These are phyloP conservation scores for Urostyla sp. DNA, from an alignment of 73 alveolate species.

Conservation along the genomic window DNA sequence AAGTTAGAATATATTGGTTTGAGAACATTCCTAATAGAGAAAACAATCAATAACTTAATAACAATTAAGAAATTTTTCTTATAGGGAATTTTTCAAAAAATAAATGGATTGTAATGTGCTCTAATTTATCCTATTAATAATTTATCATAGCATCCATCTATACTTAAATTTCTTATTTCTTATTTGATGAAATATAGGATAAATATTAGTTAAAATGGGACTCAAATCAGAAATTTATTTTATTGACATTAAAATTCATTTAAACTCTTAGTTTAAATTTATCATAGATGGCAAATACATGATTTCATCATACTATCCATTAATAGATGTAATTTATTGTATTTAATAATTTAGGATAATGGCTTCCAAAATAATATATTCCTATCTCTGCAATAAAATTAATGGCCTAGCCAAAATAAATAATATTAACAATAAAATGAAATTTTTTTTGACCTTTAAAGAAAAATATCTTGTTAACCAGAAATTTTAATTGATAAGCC, in stretches of 20 bases:
- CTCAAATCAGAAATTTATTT: too few species aligned
- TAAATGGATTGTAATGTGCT: background rate
- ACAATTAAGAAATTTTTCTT: background rate
- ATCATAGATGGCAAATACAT: slow-evolving; percentile 19
- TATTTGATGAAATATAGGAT: background rate
- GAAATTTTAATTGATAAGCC: background rate
- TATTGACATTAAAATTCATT: background rate
- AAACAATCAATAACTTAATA: background rate
- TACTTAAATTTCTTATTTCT: background rate
- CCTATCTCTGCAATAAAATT: slow-evolving; percentile 3
- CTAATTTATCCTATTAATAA: background rate
- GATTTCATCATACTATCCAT: slow-evolving; percentile 22
- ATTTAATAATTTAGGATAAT: slow-evolving; percentile 21
- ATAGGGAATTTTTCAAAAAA: background rate
- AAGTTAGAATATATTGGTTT: background rate
- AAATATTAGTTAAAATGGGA: background rate
- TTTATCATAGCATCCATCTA: background rate
- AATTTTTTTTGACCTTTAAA: background rate
- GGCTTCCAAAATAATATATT: slow-evolving; percentile 9
- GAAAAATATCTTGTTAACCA: background rate
- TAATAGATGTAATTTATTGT: background rate
- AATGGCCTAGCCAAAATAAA: background rate
- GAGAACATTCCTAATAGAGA: background rate
- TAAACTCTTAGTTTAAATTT: slow-evolving; percentile 8
- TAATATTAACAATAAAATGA: background rate